Evolutionary conservation across 768 basidiomycete species (phyloP).

Genomic region (Psilocybe subaeruginosa): DNA sequence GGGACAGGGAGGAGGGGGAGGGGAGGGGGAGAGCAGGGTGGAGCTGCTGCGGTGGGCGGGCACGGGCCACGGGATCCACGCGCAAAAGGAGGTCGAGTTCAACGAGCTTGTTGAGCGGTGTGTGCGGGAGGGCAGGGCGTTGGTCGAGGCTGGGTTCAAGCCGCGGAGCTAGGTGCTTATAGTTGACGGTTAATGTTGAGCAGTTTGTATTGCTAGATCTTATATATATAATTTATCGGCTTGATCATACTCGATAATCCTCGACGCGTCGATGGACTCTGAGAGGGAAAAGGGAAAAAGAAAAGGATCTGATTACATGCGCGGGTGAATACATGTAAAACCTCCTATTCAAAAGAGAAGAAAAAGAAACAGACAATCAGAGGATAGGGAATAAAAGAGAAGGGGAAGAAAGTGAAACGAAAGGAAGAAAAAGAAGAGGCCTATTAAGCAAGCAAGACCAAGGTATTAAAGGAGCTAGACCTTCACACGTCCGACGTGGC

Average conservation of each 20-base stretch:
- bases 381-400: neutral
- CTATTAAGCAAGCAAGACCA: neutral
- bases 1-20: neutral
- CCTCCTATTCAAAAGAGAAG: neutral
- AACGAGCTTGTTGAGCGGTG: slow-evolving; percentile 60
- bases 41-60: slow-evolving; percentile 59
- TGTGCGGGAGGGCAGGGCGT: slow-evolving; percentile 51
- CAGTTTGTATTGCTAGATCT: neutral
- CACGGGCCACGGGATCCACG: slow-evolving; percentile 66
- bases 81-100: slow-evolving; percentile 52
- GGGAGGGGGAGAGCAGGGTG: slow-evolving; percentile 12
- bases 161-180: neutral
- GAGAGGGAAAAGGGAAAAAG: neutral
- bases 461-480: too few species aligned
- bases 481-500: neutral
- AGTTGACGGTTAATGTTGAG: too few species aligned
- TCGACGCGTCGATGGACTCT: too few species aligned
- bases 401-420: neutral
- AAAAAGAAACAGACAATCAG: neutral
- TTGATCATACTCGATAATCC: neutral
- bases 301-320: neutral
- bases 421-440: too few species aligned
- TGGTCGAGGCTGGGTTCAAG: slow-evolving; percentile 24
- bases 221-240: neutral
- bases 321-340: neutral